Evolutionary conservation across 208 protist genomes (phyloP), one percentile per base, ranked within the genome.

Genomic region (Trypanosomatidae sp.): DNA sequence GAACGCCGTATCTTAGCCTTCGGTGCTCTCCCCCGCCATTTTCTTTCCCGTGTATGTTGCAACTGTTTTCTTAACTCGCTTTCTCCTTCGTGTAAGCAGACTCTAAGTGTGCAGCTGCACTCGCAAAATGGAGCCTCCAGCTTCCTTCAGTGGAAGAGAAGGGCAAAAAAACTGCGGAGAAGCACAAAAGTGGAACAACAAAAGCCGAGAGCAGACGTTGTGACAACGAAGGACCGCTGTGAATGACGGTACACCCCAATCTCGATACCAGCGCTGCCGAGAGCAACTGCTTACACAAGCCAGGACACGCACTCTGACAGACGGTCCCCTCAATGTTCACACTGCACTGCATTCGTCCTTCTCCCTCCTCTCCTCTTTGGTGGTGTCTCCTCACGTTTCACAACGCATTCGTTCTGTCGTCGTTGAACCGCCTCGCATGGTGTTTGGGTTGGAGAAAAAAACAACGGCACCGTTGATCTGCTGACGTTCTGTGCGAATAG

Each of bases 81-180:
- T 30, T 36, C 22, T 71, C 44, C 33, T 65, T 44, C 60, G 60
- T 65, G 60, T 65, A 65, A 47, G 4, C 59, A 46, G 28, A 65
- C 10, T 12, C 10, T 65, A 65, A 65, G 12, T 17, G 60, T 47
- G 60, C 19, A 19, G 25, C 46, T 30, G 19, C 22, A 12, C 33
- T n/a, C 39, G 15, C 17, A 65, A 47, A 28, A 19, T 9, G 44
- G 60, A 44, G 60, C 7, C 19, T 47, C 60, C n/a, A 47, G 25
- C 22, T 46, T 65, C 39, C 60, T 46, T 4, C 60, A 39, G 1
- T 22, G 60, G 39, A n/a, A 17, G 10, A 25, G 43, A 28, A 46
- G 28, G 41, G 19, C 6, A 15, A 44, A 65, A 41, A 50, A 56
- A 56, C 22, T 6, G 52, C n/a, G 3, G 30, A 15, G 33, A 22